Conservation (phyloP, 331 rosid species). For the Telfairia occidentalis region DNA sequence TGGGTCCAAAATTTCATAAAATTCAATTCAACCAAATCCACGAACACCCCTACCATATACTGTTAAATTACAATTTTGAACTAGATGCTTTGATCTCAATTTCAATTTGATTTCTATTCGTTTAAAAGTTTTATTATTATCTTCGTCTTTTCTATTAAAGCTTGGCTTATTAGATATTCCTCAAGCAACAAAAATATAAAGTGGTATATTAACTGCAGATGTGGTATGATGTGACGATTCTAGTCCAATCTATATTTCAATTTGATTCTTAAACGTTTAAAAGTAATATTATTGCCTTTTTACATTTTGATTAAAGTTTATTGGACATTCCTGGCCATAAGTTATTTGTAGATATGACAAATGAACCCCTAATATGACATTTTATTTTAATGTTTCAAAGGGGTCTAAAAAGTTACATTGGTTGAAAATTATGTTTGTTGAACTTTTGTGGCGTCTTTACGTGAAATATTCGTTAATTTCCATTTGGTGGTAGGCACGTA, state of each 20-base stretch:
- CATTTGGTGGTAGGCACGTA: not conserved
- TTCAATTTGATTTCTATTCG: not conserved
- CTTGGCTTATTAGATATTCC: not conserved
- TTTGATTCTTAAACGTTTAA: not conserved
- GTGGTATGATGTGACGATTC: not conserved
- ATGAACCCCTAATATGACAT: not conserved
- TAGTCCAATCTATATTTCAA: not conserved
- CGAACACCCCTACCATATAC: too few relatives aligned
- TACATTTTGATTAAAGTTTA: too few relatives aligned
- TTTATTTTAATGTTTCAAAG: not conserved
- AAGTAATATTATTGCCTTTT: too few relatives aligned
- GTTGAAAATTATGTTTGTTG: too few relatives aligned
- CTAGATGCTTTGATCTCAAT: fast-evolving
- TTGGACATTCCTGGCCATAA: too few relatives aligned
- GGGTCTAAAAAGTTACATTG: too few relatives aligned
- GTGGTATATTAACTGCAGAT: not conserved
- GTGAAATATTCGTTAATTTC: too few relatives aligned
- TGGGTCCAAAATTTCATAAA: too few relatives aligned
- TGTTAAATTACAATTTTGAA: not conserved
- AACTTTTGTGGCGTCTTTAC: too few relatives aligned
- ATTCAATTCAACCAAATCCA: too few relatives aligned
- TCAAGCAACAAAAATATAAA: not conserved
- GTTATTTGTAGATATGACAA: not conserved
- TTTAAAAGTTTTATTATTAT: not conserved
- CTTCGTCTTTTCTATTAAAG: not conserved